phyloP scores from a whole-genome alignment of 2,329 filamentous ascomycete genomes.

The Truncatella angustata region DNA sequence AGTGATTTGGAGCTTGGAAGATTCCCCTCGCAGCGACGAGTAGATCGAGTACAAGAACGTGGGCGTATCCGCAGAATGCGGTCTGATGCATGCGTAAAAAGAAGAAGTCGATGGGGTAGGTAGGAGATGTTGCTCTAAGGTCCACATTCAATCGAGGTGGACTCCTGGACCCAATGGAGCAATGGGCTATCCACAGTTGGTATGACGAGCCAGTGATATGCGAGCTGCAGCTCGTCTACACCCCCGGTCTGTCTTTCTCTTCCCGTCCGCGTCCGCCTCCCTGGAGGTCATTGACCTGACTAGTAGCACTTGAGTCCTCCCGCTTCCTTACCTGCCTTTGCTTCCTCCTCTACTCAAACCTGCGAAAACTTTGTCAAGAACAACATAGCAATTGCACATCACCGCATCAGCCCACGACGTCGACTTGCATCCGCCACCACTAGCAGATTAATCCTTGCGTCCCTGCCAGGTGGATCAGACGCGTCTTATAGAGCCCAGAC shows the following conservation, averaged over 20 bases:
- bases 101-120: constrained; percentile 12
- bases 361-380: constrained; percentile 9
- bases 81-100: constrained; percentile 14
- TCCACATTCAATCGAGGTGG: constrained; percentile 9
- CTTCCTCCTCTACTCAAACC: constrained; percentile 4
- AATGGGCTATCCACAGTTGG: constrained; percentile 6
- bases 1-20: constrained; percentile 32
- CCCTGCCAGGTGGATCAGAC: constrained; percentile 7
- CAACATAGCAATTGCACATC: neutral
- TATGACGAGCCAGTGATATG: neutral
- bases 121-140: constrained; percentile 7
- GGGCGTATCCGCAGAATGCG: constrained; percentile 35
- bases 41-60: constrained; percentile 66
- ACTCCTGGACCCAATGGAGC: constrained; percentile 7
- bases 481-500: constrained; percentile 6
- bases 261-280: constrained; percentile 10
- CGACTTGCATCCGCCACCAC: constrained; percentile 10
- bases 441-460: constrained; percentile 8
- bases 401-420: constrained; percentile 1
- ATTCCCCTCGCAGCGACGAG: constrained; percentile 43
- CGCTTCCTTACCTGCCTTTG: constrained; percentile 10
- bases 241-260: constrained; percentile 10
- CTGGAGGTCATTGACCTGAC: neutral
- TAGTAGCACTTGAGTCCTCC: neutral
- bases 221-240: neutral